These are phyloP conservation scores for Allium cepa DNA, from an alignment of 106 monocot genomes.

Conservation along the genomic window DNA sequence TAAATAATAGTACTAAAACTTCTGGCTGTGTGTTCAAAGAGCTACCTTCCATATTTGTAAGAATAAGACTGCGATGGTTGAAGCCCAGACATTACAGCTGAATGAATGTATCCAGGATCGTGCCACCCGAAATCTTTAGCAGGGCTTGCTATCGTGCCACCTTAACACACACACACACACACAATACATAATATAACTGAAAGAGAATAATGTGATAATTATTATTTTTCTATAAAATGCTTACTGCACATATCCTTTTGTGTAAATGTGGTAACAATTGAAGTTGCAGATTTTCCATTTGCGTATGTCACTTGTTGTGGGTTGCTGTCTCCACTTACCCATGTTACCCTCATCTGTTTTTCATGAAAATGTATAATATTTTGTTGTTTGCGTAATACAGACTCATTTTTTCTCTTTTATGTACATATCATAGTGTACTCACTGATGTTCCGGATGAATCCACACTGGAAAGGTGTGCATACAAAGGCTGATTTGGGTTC, in stretches of 20 bases:
- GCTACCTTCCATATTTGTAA: slow-evolving; percentile 65
- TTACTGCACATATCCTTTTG: slow-evolving; percentile 64
- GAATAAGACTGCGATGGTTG: slow-evolving; percentile 41
- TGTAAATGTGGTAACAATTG: slow-evolving; percentile 42
- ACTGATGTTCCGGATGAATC: slow-evolving; percentile 64
- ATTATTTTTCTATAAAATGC: no score
- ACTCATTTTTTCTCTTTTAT: no score
- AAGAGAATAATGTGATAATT: no score
- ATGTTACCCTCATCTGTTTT: slow-evolving; percentile 57
- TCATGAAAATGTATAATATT: not conserved
- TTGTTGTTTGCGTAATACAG: no score
- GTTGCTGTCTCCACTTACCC: slow-evolving; percentile 56
- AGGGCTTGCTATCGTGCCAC: slow-evolving; percentile 32
- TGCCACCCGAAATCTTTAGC: slow-evolving; percentile 85
- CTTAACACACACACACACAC: not conserved
- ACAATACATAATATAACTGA: not conserved
- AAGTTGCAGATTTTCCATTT: slow-evolving; percentile 23
- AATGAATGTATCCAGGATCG: slow-evolving; percentile 79
- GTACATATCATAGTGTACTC: not conserved
- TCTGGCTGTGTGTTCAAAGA: no score
- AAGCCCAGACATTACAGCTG: slow-evolving; percentile 56
- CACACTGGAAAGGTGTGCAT: slow-evolving; percentile 52
- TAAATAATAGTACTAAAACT: no score
- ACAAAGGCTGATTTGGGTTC: slow-evolving; percentile 39
- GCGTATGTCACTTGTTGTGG: slow-evolving; percentile 46